A percentile compares a stretch with the other conserved stretches of the same genome.
Evolutionary conservation across 169 alveolate genomes (phyloP).

Genomic region (Cryptosporidium bovis): DNA sequence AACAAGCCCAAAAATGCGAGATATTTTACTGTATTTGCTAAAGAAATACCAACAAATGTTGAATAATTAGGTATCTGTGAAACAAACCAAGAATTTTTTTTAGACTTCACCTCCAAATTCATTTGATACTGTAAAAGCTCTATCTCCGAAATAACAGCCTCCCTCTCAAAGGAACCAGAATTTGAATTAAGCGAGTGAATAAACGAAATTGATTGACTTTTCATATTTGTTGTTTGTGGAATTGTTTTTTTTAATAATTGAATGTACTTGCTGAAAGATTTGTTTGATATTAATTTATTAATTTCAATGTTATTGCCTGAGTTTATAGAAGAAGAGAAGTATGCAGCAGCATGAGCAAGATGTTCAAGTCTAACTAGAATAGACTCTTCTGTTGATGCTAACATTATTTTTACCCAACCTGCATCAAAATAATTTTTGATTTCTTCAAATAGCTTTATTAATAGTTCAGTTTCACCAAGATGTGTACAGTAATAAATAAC

Average conservation of each 20-base stretch:
- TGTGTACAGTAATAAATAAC: constrained; percentile 53
- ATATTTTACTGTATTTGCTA: constrained; percentile 39
- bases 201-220: constrained; percentile 47
- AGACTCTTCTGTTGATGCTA: constrained; percentile 37
- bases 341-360: constrained; percentile 74
- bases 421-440: constrained; percentile 66
- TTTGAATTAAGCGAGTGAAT: constrained; percentile 34
- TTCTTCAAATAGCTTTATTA: constrained; percentile 51
- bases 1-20: constrained; percentile 47
- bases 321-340: constrained; percentile 59
- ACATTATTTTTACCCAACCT: constrained; percentile 70
- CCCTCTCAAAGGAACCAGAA: constrained; percentile 70
- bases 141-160: constrained; percentile 53
- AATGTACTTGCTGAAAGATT: constrained; percentile 23
- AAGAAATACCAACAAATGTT: constrained; percentile 51
- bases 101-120: constrained; percentile 40
- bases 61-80: constrained; percentile 41
- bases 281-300: constrained; percentile 41
- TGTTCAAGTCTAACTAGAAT: constrained; percentile 34
- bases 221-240: constrained; percentile 24
- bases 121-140: constrained; percentile 72
- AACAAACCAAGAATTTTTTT: constrained; percentile 48
- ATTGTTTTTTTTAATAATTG: constrained; percentile 18
- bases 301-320: constrained; percentile 20
- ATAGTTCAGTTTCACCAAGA: constrained; percentile 49